Conservation (phyloP, 2,329 filamentous ascomycete species). For the Cladophialophora exuberans region DNA sequence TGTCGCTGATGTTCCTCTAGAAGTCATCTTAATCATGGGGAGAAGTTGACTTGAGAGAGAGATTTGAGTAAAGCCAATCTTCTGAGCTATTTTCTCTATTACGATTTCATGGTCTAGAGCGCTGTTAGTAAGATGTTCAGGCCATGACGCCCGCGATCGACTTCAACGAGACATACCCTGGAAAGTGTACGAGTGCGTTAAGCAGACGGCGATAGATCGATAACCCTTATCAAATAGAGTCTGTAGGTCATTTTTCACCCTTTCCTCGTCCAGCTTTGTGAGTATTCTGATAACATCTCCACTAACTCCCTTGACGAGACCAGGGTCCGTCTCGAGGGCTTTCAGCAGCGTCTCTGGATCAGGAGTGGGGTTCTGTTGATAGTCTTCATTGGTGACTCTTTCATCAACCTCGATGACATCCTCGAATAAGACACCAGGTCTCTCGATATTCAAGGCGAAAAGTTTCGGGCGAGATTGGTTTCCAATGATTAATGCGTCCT, state of each 20-base stretch:
- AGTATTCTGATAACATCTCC: conserved; percentile 76
- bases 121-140: too few relatives aligned
- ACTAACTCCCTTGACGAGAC: conserved; percentile 69
- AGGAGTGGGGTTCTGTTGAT: conserved; percentile 80
- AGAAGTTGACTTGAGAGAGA: conserved; percentile 79
- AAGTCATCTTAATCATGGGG: conserved; percentile 85
- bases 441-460: conserved; percentile 84
- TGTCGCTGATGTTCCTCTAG: conserved; percentile 74
- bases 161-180: too few relatives aligned
- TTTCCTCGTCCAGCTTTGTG: conserved; percentile 59
- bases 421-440: conserved; percentile 85
- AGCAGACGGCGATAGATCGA: conserved; percentile 80
- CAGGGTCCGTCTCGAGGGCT: conserved; percentile 52
- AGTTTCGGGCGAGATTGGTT: conserved; percentile 92
- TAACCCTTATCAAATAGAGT: conserved; percentile 71
- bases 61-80: conserved; percentile 83
- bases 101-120: conserved; percentile 82
- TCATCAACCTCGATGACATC: conserved; percentile 88
- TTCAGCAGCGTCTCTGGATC: conserved; percentile 59
- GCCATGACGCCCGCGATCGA: too few relatives aligned
- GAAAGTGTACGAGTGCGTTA: conserved; percentile 93
- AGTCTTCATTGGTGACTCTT: conserved; percentile 87
- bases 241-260: conserved; percentile 63
- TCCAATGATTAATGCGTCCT: conserved; percentile 83
- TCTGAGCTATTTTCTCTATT: conserved; percentile 73